These are phyloP conservation scores for Penicillium canescens DNA, from an alignment of 495 filamentous ascomycete genomes.

Conservation along the genomic window DNA sequence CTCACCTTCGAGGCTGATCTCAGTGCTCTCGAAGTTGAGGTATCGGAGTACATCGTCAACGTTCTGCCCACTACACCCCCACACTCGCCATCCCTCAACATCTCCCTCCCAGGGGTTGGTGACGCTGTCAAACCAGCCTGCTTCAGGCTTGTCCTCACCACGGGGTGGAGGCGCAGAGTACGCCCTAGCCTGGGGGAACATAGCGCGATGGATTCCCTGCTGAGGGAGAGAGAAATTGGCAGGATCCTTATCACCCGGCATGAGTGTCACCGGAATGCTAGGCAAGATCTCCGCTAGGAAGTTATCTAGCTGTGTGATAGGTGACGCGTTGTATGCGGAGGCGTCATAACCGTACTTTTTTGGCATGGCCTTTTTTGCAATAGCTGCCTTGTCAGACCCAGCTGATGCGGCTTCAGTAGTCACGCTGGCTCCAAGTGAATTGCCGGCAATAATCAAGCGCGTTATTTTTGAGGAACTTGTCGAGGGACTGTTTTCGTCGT, in stretches of 20 bases:
- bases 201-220: slow-evolving; percentile 78
- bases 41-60: slow-evolving; percentile 94
- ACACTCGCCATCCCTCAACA: slow-evolving; percentile 80
- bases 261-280: slow-evolving; percentile 74
- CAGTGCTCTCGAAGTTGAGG: slow-evolving; percentile 48
- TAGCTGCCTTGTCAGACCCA: slow-evolving; percentile 24
- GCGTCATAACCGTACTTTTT: slow-evolving; percentile 97
- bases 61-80: slow-evolving; percentile 87
- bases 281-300: slow-evolving; percentile 82
- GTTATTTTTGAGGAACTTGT: slow-evolving; percentile 64
- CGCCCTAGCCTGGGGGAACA: slow-evolving; percentile 72
- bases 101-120: slow-evolving; percentile 94
- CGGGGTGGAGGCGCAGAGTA: slow-evolving; percentile 58
- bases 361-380: slow-evolving; percentile 44
- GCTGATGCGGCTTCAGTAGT: slow-evolving; percentile 24
- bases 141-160: slow-evolving; percentile 44
- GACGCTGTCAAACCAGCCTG: slow-evolving; percentile 81
- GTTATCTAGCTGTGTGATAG: slow-evolving; percentile 77
- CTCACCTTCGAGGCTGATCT: slow-evolving; percentile 19
- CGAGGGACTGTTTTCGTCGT: slow-evolving; percentile 40
- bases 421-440: slow-evolving; percentile 70
- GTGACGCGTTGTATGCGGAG: slow-evolving; percentile 78
- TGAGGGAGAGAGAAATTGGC: slow-evolving; percentile 80
- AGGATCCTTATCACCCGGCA: slow-evolving; percentile 75
- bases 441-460: slow-evolving; percentile 86